Conservation (phyloP, 805 yeast genomes). For the Hagleromyces aurorensis region DNA sequence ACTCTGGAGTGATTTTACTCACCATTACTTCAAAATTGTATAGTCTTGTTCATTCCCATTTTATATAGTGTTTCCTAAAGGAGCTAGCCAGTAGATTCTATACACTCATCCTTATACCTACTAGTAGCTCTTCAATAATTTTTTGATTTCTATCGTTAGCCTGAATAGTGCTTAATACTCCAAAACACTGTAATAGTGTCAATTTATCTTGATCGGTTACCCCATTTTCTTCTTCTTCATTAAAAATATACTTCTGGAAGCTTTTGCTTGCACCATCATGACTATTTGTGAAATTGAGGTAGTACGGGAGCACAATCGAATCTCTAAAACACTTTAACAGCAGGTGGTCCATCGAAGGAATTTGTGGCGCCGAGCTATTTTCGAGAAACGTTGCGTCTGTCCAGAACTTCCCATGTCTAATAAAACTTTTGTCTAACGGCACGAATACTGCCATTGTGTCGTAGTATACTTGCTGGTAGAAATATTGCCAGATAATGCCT, state of each 20-base stretch:
- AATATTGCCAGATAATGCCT: conserved; percentile 47
- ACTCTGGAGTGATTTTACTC: conserved; percentile 28
- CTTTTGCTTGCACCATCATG: conserved; percentile 28
- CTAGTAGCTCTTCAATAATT: conserved; percentile 46
- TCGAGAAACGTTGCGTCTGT: conserved; percentile 14
- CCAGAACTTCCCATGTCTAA: conserved; percentile 25
- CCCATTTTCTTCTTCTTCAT: conserved; percentile 35
- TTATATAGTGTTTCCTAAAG: background rate
- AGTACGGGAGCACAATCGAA: conserved; percentile 44
- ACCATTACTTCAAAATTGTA: background rate
- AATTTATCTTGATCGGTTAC: conserved; percentile 36
- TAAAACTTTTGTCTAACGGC: conserved; percentile 38
- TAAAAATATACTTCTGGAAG: conserved; percentile 28
- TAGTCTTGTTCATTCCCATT: background rate
- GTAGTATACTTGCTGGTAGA: conserved; percentile 47
- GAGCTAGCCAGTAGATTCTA: conserved; percentile 2
- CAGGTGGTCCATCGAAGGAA: conserved; percentile 34
- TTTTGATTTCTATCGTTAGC: conserved; percentile 49
- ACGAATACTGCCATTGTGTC: conserved; percentile 53
- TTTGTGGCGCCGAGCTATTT: conserved; percentile 6
- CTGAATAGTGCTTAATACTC: conserved; percentile 45
- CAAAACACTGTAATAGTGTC: conserved; percentile 53
- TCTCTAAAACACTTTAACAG: conserved; percentile 44
- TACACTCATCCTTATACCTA: conserved; percentile 31
- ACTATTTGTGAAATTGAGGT: conserved; percentile 35